A percentile compares a stretch with the other conserved stretches of the same genome.
Evolutionary conservation across 2,329 filamentous ascomycete species (phyloP).

Genomic region (Colletotrichum destructivum): DNA sequence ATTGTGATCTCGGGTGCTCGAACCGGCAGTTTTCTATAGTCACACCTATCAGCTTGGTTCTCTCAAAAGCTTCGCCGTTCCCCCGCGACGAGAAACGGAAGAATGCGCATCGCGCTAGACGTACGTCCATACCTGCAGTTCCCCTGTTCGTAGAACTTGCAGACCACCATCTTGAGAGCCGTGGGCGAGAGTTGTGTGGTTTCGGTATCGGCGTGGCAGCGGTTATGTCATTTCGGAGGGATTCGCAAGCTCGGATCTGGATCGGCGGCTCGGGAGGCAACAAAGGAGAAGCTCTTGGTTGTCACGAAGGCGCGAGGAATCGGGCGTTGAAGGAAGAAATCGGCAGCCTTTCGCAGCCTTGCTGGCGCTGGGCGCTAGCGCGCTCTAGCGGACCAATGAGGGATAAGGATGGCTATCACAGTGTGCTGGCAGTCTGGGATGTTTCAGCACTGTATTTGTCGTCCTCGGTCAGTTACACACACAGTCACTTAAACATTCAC

Average conservation of each 20-base stretch:
- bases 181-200: conserved; percentile 10
- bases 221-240: conserved; percentile 30
- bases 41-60: conserved; percentile 9
- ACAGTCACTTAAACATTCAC: too few species aligned
- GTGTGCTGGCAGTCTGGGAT: accelerated
- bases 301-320: not conserved
- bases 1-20: conserved; percentile 63
- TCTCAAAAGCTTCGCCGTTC: not conserved
- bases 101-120: conserved; percentile 44
- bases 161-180: conserved; percentile 56
- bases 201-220: not conserved
- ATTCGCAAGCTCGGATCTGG: not conserved
- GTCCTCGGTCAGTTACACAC: too few species aligned
- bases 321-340: conserved; percentile 30
- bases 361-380: conserved; percentile 21
- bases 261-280: not conserved
- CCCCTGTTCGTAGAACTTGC: conserved; percentile 66
- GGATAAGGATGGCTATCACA: not conserved
- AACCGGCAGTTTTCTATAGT: conserved; percentile 66
- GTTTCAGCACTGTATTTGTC: not conserved
- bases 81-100: not conserved
- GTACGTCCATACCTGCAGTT: conserved; percentile 68
- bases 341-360: conserved; percentile 40
- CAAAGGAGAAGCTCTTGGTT: not conserved
- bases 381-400: conserved; percentile 5